A percentile compares a stretch with the other conserved stretches of the same genome.
Conservation (phyloP, 306 rosid species). For the Leucaena leucocephala region DNA sequence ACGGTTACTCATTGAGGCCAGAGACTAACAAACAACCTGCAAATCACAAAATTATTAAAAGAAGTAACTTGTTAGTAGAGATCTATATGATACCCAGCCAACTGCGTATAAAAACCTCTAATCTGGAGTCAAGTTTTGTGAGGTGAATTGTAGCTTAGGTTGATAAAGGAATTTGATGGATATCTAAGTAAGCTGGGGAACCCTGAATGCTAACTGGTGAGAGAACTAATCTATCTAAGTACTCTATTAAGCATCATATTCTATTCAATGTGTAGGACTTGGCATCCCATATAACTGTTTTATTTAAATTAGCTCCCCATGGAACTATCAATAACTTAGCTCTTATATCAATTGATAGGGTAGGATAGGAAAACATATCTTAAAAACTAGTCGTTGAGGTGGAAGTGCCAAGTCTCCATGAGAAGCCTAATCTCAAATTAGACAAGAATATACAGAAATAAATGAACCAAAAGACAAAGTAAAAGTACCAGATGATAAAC, state of each 20-base stretch:
- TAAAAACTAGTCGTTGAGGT: too few relatives aligned
- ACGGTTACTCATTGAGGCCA: conserved; percentile 7
- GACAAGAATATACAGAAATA: background rate
- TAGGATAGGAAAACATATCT: too few relatives aligned
- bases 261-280: too few relatives aligned
- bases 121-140: background rate
- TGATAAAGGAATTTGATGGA: background rate
- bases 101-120: background rate
- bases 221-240: too few relatives aligned
- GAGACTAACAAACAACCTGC: background rate
- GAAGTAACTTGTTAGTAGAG: background rate
- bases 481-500: background rate
- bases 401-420: too few relatives aligned
- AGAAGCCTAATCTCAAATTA: background rate
- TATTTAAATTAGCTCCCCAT: too few relatives aligned
- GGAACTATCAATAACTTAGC: too few relatives aligned
- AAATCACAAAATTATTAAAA: background rate
- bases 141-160: background rate
- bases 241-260: too few relatives aligned
- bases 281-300: too few relatives aligned
- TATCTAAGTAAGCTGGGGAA: too few relatives aligned
- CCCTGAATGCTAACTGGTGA: too few relatives aligned
- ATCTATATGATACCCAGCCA: background rate
- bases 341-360: too few relatives aligned
- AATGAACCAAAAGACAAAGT: background rate